phyloP scores from a whole-genome alignment of 202 grass and related monocot genomes.

The Eragrostis tef region DNA sequence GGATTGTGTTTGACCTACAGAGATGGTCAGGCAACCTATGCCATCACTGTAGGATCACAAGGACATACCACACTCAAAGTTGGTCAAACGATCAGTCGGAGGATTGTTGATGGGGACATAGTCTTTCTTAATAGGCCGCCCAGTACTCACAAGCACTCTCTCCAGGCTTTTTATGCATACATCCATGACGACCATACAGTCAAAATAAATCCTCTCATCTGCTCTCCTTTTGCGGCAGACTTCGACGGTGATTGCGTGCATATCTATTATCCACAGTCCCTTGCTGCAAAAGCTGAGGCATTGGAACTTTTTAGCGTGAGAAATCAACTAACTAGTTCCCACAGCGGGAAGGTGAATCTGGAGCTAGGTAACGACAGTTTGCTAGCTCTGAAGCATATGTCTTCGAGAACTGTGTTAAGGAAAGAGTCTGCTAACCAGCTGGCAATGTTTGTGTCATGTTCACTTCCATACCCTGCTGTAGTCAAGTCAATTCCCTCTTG shows the following conservation, averaged over 20 bases:
- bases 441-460: conserved; percentile 63
- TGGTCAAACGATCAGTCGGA: conserved; percentile 73
- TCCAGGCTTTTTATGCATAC: conserved; percentile 85
- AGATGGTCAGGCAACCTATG: conserved; percentile 79
- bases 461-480: conserved; percentile 60
- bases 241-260: conserved; percentile 94
- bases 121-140: conserved; percentile 92
- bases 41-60: conserved; percentile 79
- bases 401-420: conserved; percentile 48
- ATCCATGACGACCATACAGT: conserved; percentile 91
- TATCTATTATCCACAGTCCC: conserved; percentile 89
- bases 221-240: conserved; percentile 74
- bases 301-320: conserved; percentile 86
- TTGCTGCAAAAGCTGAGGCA: conserved; percentile 92
- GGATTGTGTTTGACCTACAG: conserved; percentile 80
- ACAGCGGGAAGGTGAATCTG: conserved; percentile 75
- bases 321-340: conserved; percentile 75
- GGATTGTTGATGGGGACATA: conserved; percentile 84
- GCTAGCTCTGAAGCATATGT: conserved; percentile 75
- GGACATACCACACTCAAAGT: conserved; percentile 82
- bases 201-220: conserved; percentile 90
- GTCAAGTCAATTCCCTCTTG: conserved; percentile 61
- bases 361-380: conserved; percentile 77
- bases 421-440: conserved; percentile 74
- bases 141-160: conserved; percentile 92